These are phyloP conservation scores for Thymus quinquecostatus DNA, from an alignment of 257 asterid genomes.

Conservation along the genomic window DNA sequence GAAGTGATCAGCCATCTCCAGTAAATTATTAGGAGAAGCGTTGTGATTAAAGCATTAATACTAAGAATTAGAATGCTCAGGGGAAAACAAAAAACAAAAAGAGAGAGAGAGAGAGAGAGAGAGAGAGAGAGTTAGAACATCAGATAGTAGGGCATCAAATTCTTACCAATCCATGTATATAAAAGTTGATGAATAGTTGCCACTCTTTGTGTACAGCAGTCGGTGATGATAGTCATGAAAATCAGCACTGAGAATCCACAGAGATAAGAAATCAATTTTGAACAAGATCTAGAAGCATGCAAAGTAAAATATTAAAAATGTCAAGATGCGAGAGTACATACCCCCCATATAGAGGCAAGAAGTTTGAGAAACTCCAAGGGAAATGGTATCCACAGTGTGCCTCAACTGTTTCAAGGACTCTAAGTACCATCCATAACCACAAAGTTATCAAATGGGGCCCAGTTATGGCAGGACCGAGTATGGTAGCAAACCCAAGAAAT, in stretches of 20 bases:
- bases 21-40: neutral
- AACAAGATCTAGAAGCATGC: slow-evolving; percentile 22
- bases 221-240: slow-evolving; percentile 99
- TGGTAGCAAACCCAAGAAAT: slow-evolving; percentile 97
- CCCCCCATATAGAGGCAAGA: slow-evolving; percentile 98
- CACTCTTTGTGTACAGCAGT: slow-evolving; percentile 91
- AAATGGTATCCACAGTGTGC: slow-evolving; percentile 99
- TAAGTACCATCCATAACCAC: slow-evolving; percentile 96
- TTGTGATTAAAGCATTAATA: neutral
- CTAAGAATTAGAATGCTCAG: neutral
- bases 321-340: slow-evolving; percentile 37
- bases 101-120: no score
- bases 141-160: slow-evolving; percentile 25
- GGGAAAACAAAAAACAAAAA: no score
- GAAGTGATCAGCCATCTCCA: no score
- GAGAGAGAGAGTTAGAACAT: neutral
- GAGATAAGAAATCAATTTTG: slow-evolving; percentile 30
- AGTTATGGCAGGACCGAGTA: slow-evolving; percentile 94
- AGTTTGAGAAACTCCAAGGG: slow-evolving; percentile 94
- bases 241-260: slow-evolving; percentile 74
- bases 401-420: slow-evolving; percentile 98
- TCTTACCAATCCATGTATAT: slow-evolving; percentile 97
- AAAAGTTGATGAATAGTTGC: slow-evolving; percentile 95
- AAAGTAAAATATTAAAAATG: slow-evolving; percentile 1
- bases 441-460: slow-evolving; percentile 95